A percentile compares a stretch with the other conserved stretches of the same genome.
phyloP scores from a whole-genome alignment of 306 rosid species.

The barrel medic (Medicago truncatula) region MtrunA17r5.0-ANR NC_053045.1:60948001-60948500 shows the following conservation, averaged over 20 bases:
- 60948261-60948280: slow-evolving; percentile 59
- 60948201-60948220: slow-evolving; percentile 60
- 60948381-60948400: slow-evolving; percentile 75
- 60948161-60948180: slow-evolving; percentile 64
- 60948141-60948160: slow-evolving; percentile 52
- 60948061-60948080: slow-evolving; percentile 89
- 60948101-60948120: slow-evolving; percentile 62
- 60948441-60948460: slow-evolving; percentile 53
- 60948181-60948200: slow-evolving; percentile 57
- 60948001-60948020: slow-evolving; percentile 67
- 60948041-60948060: slow-evolving; percentile 78
- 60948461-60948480: slow-evolving; percentile 55
- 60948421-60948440: slow-evolving; percentile 41
- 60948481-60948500: slow-evolving; percentile 65
- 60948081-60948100: slow-evolving; percentile 74
- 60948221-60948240: slow-evolving; percentile 55
- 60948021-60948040: slow-evolving; percentile 60
- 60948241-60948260: slow-evolving; percentile 58
- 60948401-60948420: slow-evolving; percentile 50
- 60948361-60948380: slow-evolving; percentile 66
- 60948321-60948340: slow-evolving; percentile 47
- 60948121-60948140: slow-evolving; percentile 74
- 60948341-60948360: slow-evolving; percentile 67
- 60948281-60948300: slow-evolving; percentile 50
- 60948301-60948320: slow-evolving; percentile 58